Base-by-base conservation (phyloP, 1,284 basidiomycete genomes). In the Ceratobasidium sp. region DNA sequence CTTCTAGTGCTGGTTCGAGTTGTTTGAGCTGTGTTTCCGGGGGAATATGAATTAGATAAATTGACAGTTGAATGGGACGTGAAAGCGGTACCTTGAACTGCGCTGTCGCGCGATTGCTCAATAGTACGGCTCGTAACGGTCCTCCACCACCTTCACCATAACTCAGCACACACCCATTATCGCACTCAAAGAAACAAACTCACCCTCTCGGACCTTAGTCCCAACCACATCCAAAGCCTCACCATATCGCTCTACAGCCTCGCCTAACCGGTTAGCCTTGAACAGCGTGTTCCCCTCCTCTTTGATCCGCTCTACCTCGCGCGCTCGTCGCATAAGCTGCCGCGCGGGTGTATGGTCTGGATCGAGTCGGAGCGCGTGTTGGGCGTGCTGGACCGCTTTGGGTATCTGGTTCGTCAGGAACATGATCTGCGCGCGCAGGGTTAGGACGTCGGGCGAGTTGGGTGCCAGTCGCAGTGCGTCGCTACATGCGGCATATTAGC, bases 21-120 rank as follows among this genome's bases (percentile, higher is more conserved):
- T 87, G 86, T 75, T 90, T 87, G 38, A 94, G 85, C 92, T 95
- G n/a, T n/a, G n/a, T n/a, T n/a, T n/a, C n/a, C n/a, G n/a, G n/a
- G n/a, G n/a, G n/a, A n/a, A n/a, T n/a, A n/a, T n/a, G n/a, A n/a
- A n/a, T n/a, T n/a, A n/a, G n/a, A n/a, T n/a, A n/a, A n/a, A n/a
- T n/a, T n/a, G n/a, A n/a, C n/a, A n/a, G n/a, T n/a, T n/a, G n/a
- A n/a, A n/a, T n/a, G n/a, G n/a, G n/a, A n/a, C n/a, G n/a, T n/a
- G n/a, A n/a, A n/a, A n/a, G n/a, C n/a, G n/a, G n/a, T n/a, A n/a
- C n/a, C 87, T 94, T 94, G 74, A 94, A 86, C 28, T 94, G 86
- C 0, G 95, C 93, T 0, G 94, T 95, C 0, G 95, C 96, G 1
- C 94, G 90, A 81, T 97, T 97, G 3, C 92, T 94, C 42, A 95